A percentile compares a stretch with the other conserved stretches of the same genome.
Evolutionary conservation across 2,329 filamentous ascomycete genomes (phyloP).

Genomic region (Iodosphaeria phyllophila): DNA sequence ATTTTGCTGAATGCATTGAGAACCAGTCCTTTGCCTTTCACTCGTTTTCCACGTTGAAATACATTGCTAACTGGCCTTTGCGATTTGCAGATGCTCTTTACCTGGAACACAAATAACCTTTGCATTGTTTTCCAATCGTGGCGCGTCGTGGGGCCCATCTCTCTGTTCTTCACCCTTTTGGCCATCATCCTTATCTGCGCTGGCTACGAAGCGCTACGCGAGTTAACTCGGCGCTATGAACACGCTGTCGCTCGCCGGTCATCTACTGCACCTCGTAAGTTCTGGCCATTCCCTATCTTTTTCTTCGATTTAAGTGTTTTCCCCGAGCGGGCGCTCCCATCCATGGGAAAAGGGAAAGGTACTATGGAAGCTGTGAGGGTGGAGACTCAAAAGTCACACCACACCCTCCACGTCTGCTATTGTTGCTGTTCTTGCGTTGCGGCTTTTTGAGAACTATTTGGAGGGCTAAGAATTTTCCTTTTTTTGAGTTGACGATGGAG

Average conservation of each 20-base stretch:
- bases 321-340: background rate
- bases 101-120: slow-evolving; percentile 81
- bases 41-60: too few relatives aligned
- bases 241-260: slow-evolving; percentile 25
- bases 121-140: slow-evolving; percentile 91
- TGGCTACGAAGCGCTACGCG: slow-evolving; percentile 83
- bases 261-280: slow-evolving; percentile 35
- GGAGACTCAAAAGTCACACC: too few relatives aligned
- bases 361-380: too few relatives aligned
- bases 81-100: slow-evolving; percentile 74
- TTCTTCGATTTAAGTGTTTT: too few relatives aligned
- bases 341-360: background rate
- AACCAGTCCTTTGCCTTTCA: too few relatives aligned
- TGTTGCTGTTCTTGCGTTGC: too few relatives aligned
- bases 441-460: background rate
- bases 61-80: too few relatives aligned
- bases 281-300: slow-evolving; percentile 2
- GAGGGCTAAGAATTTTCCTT: too few relatives aligned
- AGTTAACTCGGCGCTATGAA: slow-evolving; percentile 63
- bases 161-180: slow-evolving; percentile 66
- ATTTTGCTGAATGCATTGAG: too few relatives aligned
- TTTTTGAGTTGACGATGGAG: too few relatives aligned
- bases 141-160: slow-evolving; percentile 59
- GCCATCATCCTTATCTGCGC: slow-evolving; percentile 68
- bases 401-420: too few relatives aligned